These are phyloP conservation scores for Pseudogymnoascus sp. DNA, from an alignment of 2,329 filamentous ascomycete genomes.

Conservation along the genomic window DNA sequence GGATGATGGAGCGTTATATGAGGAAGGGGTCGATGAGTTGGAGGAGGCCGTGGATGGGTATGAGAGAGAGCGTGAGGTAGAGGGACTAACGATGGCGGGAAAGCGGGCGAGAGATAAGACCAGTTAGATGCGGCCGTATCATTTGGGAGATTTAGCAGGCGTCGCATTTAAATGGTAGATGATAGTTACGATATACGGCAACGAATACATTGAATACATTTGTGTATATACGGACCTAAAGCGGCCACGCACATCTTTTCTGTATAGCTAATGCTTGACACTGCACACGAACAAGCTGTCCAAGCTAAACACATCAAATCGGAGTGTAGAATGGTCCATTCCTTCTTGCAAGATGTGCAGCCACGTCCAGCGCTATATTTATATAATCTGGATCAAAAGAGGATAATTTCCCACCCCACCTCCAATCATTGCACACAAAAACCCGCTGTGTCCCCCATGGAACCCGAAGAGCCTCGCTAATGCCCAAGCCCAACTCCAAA, in stretches of 20 bases:
- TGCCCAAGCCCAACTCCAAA: slow-evolving; percentile 5
- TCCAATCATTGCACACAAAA: neutral
- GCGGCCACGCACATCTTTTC: neutral
- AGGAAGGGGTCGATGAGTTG: neutral
- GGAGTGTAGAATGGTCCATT: slow-evolving; percentile 4
- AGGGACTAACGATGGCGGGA: neutral
- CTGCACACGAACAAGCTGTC: neutral
- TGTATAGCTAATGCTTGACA: neutral
- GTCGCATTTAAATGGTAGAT: neutral
- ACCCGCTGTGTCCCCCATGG: neutral
- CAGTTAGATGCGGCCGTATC: neutral
- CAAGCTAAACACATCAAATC: neutral
- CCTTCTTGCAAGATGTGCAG: slow-evolving; percentile 1
- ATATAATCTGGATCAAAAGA: neutral
- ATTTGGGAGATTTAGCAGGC: neutral
- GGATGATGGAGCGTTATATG: neutral
- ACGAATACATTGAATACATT: slow-evolving; percentile 3
- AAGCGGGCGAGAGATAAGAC: neutral
- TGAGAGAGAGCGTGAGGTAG: neutral
- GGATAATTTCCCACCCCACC: neutral
- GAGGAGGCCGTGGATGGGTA: neutral
- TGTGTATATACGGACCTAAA: neutral
- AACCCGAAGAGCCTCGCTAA: neutral
- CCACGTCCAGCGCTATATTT: slow-evolving; percentile 2
- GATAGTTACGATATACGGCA: neutral